Evolutionary conservation across 2,329 filamentous ascomycete species (phyloP).

Genomic region (Fusarium sp.): DNA sequence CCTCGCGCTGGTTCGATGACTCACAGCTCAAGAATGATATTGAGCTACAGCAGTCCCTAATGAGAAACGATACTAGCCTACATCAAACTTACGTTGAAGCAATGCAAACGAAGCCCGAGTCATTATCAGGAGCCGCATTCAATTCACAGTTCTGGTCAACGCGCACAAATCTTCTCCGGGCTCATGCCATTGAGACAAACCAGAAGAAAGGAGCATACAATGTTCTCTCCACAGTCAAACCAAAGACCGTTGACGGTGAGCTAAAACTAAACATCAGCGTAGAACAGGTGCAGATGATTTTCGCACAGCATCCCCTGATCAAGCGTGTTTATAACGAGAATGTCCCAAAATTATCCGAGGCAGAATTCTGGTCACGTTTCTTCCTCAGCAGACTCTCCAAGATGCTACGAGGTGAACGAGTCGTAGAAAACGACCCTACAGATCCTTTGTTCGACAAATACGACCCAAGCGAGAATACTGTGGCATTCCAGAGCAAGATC

Average conservation of each 20-base stretch:
- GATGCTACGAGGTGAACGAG: conserved; percentile 88
- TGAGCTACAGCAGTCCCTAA: conserved; percentile 86
- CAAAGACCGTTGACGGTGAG: conserved; percentile 62
- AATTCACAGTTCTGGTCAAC: conserved; percentile 96
- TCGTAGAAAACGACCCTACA: conserved; percentile 79
- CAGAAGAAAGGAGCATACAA: conserved; percentile 94
- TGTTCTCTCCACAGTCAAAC: conserved; percentile 89
- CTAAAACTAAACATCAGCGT: conserved; percentile 86
- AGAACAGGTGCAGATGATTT: conserved; percentile 93
- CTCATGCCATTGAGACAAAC: conserved; percentile 87
- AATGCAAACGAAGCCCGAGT: conserved; percentile 83
- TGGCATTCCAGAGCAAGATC: conserved; percentile 64
- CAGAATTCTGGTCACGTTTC: conserved; percentile 92
- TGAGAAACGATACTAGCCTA: conserved; percentile 81
- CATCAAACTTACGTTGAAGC: conserved; percentile 90
- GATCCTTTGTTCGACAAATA: conserved; percentile 90
- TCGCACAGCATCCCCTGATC: conserved; percentile 91
- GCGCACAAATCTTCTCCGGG: conserved; percentile 84
- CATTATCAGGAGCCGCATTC: conserved; percentile 83
- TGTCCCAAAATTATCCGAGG: conserved; percentile 82
- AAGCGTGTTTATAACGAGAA: conserved; percentile 93
- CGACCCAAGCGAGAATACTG: conserved; percentile 76
- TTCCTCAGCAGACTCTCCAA: conserved; percentile 92
- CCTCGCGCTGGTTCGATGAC: conserved; percentile 83
- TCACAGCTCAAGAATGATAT: conserved; percentile 80